Conservation (phyloP, 2,329 filamentous ascomycete species). For the Fusarium robinianum region DNA sequence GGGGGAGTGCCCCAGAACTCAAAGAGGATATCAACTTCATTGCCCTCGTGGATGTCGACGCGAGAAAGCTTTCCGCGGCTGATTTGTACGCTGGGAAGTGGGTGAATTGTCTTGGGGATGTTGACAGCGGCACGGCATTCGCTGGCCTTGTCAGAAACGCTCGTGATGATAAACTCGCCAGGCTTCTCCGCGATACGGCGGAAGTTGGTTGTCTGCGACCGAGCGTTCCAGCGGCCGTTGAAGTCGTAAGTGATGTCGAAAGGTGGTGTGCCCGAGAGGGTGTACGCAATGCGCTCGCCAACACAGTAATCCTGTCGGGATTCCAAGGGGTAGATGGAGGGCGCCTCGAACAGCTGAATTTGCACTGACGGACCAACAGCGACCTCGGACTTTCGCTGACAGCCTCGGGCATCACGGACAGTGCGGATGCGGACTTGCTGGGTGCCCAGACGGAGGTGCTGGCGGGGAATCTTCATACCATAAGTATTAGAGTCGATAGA, state of each 20-base stretch:
- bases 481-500: constrained; percentile 77
- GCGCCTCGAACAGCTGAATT: constrained; percentile 90
- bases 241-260: constrained; percentile 95
- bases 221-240: constrained; percentile 78
- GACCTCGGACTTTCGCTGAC: constrained; percentile 76
- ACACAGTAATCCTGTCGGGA: constrained; percentile 89
- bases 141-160: constrained; percentile 83
- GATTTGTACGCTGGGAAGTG: constrained; percentile 88
- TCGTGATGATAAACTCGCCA: constrained; percentile 85
- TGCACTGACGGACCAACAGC: constrained; percentile 77
- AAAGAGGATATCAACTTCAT: constrained; percentile 89
- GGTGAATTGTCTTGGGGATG: constrained; percentile 83
- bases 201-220: constrained; percentile 80
- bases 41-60: constrained; percentile 95
- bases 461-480: constrained; percentile 81
- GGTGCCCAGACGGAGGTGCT: constrained; percentile 83
- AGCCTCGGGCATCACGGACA: constrained; percentile 85
- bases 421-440: constrained; percentile 89
- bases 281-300: constrained; percentile 91
- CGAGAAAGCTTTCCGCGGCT: constrained; percentile 79
- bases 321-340: constrained; percentile 86
- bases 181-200: constrained; percentile 90
- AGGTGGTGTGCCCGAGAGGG: constrained; percentile 84
- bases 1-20: constrained; percentile 95
- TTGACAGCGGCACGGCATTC: constrained; percentile 82